Percentiles rank a stretch among this genome's conserved stretches.
Conservation (phyloP, 768 basidiomycete genomes). For the Wakefieldia striispora region DNA sequence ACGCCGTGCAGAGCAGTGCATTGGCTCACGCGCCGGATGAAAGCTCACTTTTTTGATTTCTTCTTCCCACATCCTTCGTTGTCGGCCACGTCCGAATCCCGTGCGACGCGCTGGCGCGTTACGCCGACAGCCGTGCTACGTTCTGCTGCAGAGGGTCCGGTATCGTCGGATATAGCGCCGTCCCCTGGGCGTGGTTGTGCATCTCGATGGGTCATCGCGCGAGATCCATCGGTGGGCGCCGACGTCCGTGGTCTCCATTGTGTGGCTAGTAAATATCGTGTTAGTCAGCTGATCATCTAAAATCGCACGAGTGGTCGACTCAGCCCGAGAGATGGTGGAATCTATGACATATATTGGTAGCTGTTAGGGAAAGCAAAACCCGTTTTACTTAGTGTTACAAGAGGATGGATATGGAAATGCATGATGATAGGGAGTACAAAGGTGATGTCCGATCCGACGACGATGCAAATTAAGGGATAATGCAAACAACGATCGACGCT, state of each 20-base stretch:
- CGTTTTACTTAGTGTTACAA: slow-evolving; percentile 22
- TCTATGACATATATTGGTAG: slow-evolving; percentile 12
- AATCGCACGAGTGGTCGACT: no score
- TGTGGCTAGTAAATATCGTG: no score
- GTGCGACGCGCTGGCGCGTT: slow-evolving; percentile 61
- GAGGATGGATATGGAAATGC: slow-evolving; percentile 18
- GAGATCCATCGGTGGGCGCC: slow-evolving; percentile 50
- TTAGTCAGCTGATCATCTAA: no score
- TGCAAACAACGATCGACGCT: slow-evolving; percentile 32
- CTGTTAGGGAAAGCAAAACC: background rate
- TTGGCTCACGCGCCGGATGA: no score
- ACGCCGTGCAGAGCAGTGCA: background rate
- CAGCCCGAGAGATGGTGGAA: slow-evolving; percentile 1
- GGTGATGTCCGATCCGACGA: slow-evolving; percentile 21
- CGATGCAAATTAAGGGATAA: slow-evolving; percentile 21
- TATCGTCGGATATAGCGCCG: slow-evolving; percentile 9
- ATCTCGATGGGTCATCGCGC: slow-evolving; percentile 48
- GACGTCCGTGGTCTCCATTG: slow-evolving; percentile 37
- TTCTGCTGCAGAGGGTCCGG: slow-evolving; percentile 18
- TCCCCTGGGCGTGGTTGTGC: slow-evolving; percentile 32
- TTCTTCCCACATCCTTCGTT: slow-evolving; percentile 90
- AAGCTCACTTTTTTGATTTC: slow-evolving; percentile 80
- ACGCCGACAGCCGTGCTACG: slow-evolving; percentile 40
- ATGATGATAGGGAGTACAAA: slow-evolving; percentile 25
- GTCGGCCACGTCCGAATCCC: slow-evolving; percentile 85